Percentiles rank a stretch among this genome's conserved stretches.
Evolutionary conservation across 202 grass and related monocot genomes (phyloP).

Genomic region (Dendrocalamus latiflorus): DNA sequence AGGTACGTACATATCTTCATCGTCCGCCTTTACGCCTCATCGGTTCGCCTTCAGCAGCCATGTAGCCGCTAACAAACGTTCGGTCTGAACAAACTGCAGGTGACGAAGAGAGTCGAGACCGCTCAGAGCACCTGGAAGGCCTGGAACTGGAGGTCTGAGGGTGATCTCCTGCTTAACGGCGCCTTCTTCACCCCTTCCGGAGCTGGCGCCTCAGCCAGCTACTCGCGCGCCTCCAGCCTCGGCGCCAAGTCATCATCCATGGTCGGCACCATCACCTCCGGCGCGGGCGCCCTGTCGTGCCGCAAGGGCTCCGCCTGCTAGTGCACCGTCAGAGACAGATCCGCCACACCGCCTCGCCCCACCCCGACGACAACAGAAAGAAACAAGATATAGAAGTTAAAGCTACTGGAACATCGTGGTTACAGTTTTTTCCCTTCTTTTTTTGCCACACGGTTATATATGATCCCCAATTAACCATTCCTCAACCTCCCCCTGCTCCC

Average conservation of each 20-base stretch:
- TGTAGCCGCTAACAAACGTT: background rate
- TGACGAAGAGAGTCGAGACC: slow-evolving; percentile 78
- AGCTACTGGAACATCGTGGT: slow-evolving; percentile 36
- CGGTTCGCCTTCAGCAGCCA: background rate
- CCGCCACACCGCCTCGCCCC: background rate
- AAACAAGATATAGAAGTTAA: slow-evolving; percentile 51
- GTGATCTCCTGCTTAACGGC: too few species aligned
- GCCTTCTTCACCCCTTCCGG: too few species aligned
- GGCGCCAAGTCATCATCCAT: slow-evolving; percentile 88
- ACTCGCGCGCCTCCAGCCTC: slow-evolving; percentile 75
- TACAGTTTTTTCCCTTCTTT: slow-evolving; percentile 39
- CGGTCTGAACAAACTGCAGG: slow-evolving; percentile 30
- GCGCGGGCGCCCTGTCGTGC: slow-evolving; percentile 48
- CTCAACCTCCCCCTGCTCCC: slow-evolving; percentile 77
- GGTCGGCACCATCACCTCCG: slow-evolving; percentile 69
- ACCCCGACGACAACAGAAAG: slow-evolving; percentile 15
- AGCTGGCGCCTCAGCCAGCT: slow-evolving; percentile 70
- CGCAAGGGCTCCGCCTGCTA: slow-evolving; percentile 53
- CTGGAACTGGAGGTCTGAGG: slow-evolving; percentile 99
- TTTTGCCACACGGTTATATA: slow-evolving; percentile 29
- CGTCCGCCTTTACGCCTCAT: background rate
- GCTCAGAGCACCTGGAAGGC: slow-evolving; percentile 41
- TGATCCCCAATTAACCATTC: slow-evolving; percentile 38
- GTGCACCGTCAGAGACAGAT: background rate
- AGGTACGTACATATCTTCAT: slow-evolving; percentile 31